Evolutionary conservation across 2,329 filamentous ascomycete genomes (phyloP), one percentile per base, ranked within the genome.

Genomic region (Colletotrichum phormii): DNA sequence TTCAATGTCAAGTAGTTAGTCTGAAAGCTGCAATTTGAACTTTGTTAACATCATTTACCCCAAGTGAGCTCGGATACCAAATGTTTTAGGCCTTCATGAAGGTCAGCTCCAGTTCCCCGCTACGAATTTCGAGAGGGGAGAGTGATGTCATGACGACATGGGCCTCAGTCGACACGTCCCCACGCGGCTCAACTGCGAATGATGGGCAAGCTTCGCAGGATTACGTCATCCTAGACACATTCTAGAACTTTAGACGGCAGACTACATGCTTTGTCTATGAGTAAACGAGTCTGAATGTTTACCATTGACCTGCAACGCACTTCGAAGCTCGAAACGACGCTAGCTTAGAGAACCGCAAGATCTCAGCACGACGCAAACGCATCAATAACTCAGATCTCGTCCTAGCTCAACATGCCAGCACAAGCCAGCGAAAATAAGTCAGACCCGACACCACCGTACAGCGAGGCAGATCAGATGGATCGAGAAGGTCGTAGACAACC

Each of bases 131-230:
- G 11, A 64, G 65, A 69, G 37, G 65, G 42, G 18, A 53, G 15
- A 31, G 46, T 72, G 70, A 72, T 70, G 70, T 72, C 70, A 72
- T 72, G n/a, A 22, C 59, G 33, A 60, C 33, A 70, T 59, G 65
- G 49, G 13, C 31, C 29, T 46, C 70, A 37, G 31, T 37, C 42
- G 33, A 55, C 62, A 31, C 22, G 42, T 24, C 59, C 37, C 58
- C 59, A 35, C n/a, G 53, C 26, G 24, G 5, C 26, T 5, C 37
- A 12, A 55, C 59, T 33, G 35, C 54, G 42, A 49, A 49, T 49
- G 42, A 22, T 49, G 42, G 8, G 26, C 54, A 49, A 59, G 26
- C 33, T 60, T 69, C 53, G 5, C 26, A 2, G 11, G 13, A 22
- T 53, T 69, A 72, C 70, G 70, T 72, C 70, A 72, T 72, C 5